Conservation (phyloP, 2,329 filamentous ascomycete genomes). For the Eurotiales sp. region DNA sequence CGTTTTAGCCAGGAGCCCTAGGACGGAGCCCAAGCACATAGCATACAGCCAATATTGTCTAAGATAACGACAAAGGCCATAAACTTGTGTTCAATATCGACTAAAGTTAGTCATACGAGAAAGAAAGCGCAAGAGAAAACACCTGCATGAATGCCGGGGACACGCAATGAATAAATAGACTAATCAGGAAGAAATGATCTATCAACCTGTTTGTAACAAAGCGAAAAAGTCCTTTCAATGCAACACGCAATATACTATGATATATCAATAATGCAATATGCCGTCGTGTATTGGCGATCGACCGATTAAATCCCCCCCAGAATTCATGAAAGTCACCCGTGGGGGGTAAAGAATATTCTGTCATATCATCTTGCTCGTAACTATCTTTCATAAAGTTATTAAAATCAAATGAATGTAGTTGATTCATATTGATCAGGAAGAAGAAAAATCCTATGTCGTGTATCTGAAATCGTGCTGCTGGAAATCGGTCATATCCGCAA, state of each 20-base stretch:
- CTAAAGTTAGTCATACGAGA: background rate
- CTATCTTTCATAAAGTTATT: too few relatives aligned
- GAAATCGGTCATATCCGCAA: constrained; percentile 25
- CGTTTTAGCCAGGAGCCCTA: background rate
- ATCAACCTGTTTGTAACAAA: background rate
- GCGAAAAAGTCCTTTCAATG: background rate
- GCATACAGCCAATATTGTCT: too few relatives aligned
- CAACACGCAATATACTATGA: background rate
- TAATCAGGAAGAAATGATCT: background rate
- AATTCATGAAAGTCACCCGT: background rate
- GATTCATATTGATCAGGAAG: background rate
- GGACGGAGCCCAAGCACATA: too few relatives aligned
- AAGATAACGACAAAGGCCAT: too few relatives aligned
- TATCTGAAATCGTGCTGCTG: constrained; percentile 24
- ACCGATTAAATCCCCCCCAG: background rate
- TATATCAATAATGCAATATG: background rate
- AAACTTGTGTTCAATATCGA: too few relatives aligned
- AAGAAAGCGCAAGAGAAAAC: background rate
- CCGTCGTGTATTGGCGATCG: background rate
- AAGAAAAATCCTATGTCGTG: constrained; percentile 18
- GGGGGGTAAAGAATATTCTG: background rate
- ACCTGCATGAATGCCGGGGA: background rate
- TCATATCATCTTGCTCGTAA: background rate
- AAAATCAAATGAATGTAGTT: too few relatives aligned
- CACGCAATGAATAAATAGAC: background rate